Evolutionary conservation across 345 rosid genomes (phyloP).

Genomic region (Carallia brachiata): DNA sequence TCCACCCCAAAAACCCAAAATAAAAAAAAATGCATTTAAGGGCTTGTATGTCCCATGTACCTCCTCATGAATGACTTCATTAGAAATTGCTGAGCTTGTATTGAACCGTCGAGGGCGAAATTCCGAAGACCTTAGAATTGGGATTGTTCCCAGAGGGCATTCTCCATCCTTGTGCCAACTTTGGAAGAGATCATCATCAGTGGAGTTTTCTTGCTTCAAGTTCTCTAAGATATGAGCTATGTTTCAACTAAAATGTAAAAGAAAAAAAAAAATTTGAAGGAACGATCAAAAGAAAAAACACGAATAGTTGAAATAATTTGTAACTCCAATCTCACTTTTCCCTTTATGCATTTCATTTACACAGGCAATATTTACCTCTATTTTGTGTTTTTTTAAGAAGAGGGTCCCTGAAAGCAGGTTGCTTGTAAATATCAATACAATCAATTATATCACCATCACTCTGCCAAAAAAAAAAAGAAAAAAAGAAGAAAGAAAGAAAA

Average conservation of each 20-base stretch:
- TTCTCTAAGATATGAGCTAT: slow-evolving; percentile 3
- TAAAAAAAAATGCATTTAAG: too few species aligned
- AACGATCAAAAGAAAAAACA: too few species aligned
- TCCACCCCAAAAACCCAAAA: too few species aligned
- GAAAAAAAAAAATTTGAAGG: neutral
- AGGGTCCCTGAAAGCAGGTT: slow-evolving; percentile 36
- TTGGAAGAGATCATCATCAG: neutral
- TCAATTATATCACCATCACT: slow-evolving; percentile 16
- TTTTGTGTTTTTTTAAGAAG: slow-evolving; percentile 28
- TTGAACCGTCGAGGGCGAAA: neutral
- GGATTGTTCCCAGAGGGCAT: slow-evolving; percentile 35
- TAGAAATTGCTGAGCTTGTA: too few species aligned
- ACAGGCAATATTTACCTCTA: slow-evolving; percentile 8
- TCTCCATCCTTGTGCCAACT: slow-evolving; percentile 16
- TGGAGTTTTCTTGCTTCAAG: neutral
- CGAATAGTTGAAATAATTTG: too few species aligned
- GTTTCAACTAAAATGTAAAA: slow-evolving; percentile 13
- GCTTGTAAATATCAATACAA: slow-evolving; percentile 29
- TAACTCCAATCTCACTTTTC: too few species aligned
- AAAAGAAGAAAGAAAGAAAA: neutral
- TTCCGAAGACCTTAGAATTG: slow-evolving; percentile 12
- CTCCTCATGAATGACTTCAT: too few species aligned
- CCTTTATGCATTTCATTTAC: too few species aligned
- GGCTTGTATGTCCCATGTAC: too few species aligned
- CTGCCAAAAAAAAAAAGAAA: neutral